Base-by-base conservation (phyloP, 441 rosid species). In the Jatropha podagrica region DNA sequence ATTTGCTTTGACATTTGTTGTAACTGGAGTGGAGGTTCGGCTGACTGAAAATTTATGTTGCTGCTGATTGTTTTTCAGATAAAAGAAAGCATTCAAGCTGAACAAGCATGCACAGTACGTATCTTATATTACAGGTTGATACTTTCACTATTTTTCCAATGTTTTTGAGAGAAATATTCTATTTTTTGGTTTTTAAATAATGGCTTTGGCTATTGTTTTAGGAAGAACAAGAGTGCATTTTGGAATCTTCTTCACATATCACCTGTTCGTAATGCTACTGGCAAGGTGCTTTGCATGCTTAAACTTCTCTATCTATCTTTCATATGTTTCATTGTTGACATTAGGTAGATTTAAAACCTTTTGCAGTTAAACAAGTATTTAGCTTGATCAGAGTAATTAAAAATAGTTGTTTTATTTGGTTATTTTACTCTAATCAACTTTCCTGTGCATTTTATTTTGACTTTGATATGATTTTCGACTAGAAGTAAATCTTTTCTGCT, bases 71-170 rank as follows among this genome's bases (percentile, higher is more conserved):
- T 44, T 32, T 61, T 65, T 65, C 86, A 93, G 99, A 86, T 95
- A 80, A 87, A 81, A 74, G 86, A 90, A 71, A 84, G 92, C 83
- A 87, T 95, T 72, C 83, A 46, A 73, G 79, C 78, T 46, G 92
- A 89, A 69, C 86, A 81, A 89, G 79, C 95, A 74, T 93, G 98
- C 90, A 91, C 99, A 81, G 97, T 91, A 81, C 92, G 91, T 81
- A 87, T 95, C 81, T 86, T 95, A 84, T 90, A 88, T 82, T 93
- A 92, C 99, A 95, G 99, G 98, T 95, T 86, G 83, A 86, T 79
- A 74, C 90, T 86, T 62, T 81, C 60, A 72, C 83, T 56, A 46
- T 76, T 74, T 81, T 80, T 85, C 42, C 54, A 42, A 56, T 62
- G 32, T 51, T 63, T 51, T 66, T 52, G 76, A n/a, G 32, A 56